phyloP scores from a whole-genome alignment of 352 stramenopile genomes.

The Phytophthora pistaciae region DNA sequence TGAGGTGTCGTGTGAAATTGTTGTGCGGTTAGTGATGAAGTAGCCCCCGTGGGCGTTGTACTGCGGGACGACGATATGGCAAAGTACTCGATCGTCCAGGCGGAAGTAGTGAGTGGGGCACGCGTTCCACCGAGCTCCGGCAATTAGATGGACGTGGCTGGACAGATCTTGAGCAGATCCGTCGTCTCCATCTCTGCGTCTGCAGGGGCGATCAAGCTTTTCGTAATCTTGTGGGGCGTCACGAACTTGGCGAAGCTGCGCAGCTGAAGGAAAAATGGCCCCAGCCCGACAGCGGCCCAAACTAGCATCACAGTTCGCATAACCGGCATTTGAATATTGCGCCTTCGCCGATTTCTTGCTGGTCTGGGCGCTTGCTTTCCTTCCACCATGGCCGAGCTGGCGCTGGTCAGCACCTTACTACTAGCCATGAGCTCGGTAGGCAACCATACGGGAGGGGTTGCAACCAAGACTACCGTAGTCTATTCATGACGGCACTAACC shows the following conservation, averaged over 20 bases:
- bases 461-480: too few species aligned
- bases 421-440: too few species aligned
- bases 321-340: background rate
- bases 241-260: constrained; percentile 33
- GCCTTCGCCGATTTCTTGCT: background rate
- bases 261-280: constrained; percentile 31
- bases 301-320: constrained; percentile 14
- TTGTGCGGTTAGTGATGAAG: constrained; percentile 4
- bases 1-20: background rate
- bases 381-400: too few species aligned
- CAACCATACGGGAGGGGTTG: too few species aligned
- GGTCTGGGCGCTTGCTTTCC: background rate
- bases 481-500: too few species aligned
- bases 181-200: constrained; percentile 6
- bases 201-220: constrained; percentile 13
- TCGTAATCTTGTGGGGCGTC: constrained; percentile 34
- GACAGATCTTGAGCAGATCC: constrained; percentile 15
- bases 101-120: constrained; percentile 23
- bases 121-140: constrained; percentile 27
- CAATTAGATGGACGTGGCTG: constrained; percentile 18
- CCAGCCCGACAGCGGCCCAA: constrained; percentile 17
- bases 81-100: constrained; percentile 7
- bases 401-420: too few species aligned
- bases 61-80: constrained; percentile 24
- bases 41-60: constrained; percentile 27